Evolutionary conservation across 331 rosid species (phyloP).

Genomic region (Spiraea crenata): DNA sequence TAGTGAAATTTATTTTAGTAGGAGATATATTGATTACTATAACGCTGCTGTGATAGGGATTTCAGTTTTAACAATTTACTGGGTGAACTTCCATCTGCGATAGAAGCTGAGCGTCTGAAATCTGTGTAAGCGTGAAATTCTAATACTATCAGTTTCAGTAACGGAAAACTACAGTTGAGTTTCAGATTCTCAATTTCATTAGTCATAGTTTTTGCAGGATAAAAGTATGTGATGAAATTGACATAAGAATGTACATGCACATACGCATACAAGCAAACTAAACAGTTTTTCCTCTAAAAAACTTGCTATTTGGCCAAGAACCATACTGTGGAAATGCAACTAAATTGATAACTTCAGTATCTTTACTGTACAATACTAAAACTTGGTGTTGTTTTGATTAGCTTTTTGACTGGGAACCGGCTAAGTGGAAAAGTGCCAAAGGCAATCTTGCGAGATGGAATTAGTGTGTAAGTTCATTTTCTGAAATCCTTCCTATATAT

Average conservation of each 20-base stretch:
- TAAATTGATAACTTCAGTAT: not conserved
- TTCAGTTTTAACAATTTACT: slow-evolving; percentile 74
- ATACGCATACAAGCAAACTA: not conserved
- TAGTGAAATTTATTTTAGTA: not conserved
- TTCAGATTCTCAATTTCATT: too few relatives aligned
- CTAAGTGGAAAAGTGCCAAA: slow-evolving; percentile 62
- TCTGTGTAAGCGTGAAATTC: slow-evolving; percentile 49
- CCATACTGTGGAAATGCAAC: not conserved
- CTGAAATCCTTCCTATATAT: slow-evolving; percentile 15
- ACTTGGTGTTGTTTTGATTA: slow-evolving; percentile 30
- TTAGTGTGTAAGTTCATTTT: slow-evolving; percentile 53
- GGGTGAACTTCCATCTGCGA: slow-evolving; percentile 58
- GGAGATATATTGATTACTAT: slow-evolving; percentile 3
- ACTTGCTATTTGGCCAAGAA: not conserved
- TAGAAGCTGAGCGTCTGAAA: slow-evolving; percentile 30
- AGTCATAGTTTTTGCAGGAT: slow-evolving; percentile 1
- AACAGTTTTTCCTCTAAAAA: not conserved
- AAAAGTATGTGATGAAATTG: not conserved
- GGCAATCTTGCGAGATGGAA: slow-evolving; percentile 61
- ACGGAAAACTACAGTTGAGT: not conserved
- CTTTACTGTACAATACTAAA: not conserved
- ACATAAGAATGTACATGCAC: not conserved
- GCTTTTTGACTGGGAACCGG: slow-evolving; percentile 64
- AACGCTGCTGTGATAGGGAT: slow-evolving; percentile 52
- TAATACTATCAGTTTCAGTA: not conserved